Evolutionary conservation across 2,329 filamentous ascomycete genomes (phyloP), one percentile per base, ranked within the genome.

Genomic region (Aspergillus tanneri): DNA sequence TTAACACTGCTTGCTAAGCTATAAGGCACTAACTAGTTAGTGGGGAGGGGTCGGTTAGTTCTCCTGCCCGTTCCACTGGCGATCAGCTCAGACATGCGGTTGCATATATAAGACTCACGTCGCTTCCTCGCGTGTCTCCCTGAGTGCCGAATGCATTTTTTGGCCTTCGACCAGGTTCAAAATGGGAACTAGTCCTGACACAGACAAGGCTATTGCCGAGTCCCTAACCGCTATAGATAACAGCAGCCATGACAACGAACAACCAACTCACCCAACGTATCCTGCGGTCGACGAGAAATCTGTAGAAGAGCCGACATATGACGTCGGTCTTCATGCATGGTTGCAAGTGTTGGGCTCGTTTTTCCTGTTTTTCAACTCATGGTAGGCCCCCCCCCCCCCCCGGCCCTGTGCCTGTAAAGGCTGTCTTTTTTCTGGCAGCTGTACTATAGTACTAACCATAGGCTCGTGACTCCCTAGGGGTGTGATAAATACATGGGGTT

Each of bases 401-500:
- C n/a, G n/a, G n/a, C n/a, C n/a, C n/a, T n/a, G n/a, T n/a, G n/a
- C n/a, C n/a, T n/a, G n/a, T n/a, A n/a, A n/a, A n/a, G n/a, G n/a
- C n/a, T n/a, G n/a, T n/a, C n/a, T n/a, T n/a, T n/a, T n/a, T n/a
- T n/a, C n/a, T n/a, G n/a, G n/a, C n/a, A n/a, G 21, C 21, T 42
- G 23, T 21, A 47, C 24, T 18, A 6, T 18, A 7, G 19, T 27
- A 24, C 55, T 62, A 42, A 62, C 41, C 22, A 22, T 5, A n/a
- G n/a, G n/a, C n/a, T n/a, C n/a, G 7, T 35, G 2, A 28, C 30
- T 22, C 16, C 16, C 32, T 42, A 73, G 74, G 76, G 77, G 77
- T 8, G 60, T 79, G 10, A 71, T 79, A 46, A 77, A 78, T 45
- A 74, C 71, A 4, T 81, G 77, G 63, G 78, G 78, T 41, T 72